Percentiles rank a stretch among this genome's conserved stretches.
phyloP scores from a whole-genome alignment of 768 basidiomycete genomes.

The Kwoniella europaea region DNA sequence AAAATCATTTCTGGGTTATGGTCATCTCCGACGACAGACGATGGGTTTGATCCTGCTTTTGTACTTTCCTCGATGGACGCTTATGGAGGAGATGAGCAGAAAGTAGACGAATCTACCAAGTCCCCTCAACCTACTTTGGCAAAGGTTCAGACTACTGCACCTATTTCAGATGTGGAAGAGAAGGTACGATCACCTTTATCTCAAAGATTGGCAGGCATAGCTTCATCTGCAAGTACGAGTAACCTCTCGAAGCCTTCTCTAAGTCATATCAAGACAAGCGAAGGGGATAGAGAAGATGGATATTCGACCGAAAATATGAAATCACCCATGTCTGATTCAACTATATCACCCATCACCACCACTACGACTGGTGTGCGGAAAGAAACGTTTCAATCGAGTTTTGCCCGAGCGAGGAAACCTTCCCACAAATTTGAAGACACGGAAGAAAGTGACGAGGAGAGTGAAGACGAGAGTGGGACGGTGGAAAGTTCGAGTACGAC shows the following conservation, averaged over 20 bases:
- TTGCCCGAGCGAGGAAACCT: slow-evolving; percentile 14
- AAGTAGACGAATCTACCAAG: neutral
- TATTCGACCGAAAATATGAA: slow-evolving; percentile 6
- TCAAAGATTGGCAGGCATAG: slow-evolving; percentile 21
- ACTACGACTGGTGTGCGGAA: neutral
- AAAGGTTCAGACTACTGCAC: neutral
- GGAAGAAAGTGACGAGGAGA: slow-evolving; percentile 16
- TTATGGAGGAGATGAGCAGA: slow-evolving; percentile 21
- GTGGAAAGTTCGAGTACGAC: slow-evolving; percentile 5
- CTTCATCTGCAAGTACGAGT: neutral
- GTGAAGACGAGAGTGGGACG: slow-evolving; percentile 16
- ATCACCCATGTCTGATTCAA: slow-evolving; percentile 25
- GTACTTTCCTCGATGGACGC: slow-evolving; percentile 34
- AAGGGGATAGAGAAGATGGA: neutral
- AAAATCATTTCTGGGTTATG: slow-evolving; percentile 38
- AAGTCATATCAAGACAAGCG: neutral
- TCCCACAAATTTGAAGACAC: neutral
- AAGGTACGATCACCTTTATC: slow-evolving; percentile 18
- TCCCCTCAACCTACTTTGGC: neutral
- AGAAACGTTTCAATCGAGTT: slow-evolving; percentile 3
- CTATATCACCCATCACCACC: slow-evolving; percentile 10
- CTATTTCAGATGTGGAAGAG: neutral
- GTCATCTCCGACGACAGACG: slow-evolving; percentile 18
- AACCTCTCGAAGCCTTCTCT: neutral
- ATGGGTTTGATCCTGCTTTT: slow-evolving; percentile 36